phyloP scores from a whole-genome alignment of 2,329 filamentous ascomycete species.

The Exophiala bonariae region DNA sequence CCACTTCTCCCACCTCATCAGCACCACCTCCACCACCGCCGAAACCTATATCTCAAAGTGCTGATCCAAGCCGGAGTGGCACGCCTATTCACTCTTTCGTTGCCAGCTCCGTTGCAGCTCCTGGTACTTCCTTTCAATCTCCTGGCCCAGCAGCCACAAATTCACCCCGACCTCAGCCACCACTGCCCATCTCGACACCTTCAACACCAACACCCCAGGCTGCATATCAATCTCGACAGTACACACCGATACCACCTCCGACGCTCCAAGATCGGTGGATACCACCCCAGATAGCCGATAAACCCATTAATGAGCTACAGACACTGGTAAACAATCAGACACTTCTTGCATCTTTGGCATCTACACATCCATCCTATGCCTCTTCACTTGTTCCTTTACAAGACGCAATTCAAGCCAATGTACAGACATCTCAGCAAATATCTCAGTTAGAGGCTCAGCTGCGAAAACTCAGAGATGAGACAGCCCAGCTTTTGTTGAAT shows the following conservation, averaged over 20 bases:
- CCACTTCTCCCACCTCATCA: slow-evolving; percentile 2
- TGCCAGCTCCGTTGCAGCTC: background rate
- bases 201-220: slow-evolving; percentile 28
- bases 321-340: slow-evolving; percentile 70
- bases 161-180: slow-evolving; percentile 27
- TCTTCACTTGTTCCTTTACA: slow-evolving; percentile 66
- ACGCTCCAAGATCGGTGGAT: slow-evolving; percentile 21
- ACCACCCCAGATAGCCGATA: slow-evolving; percentile 18
- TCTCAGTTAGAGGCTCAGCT: slow-evolving; percentile 49
- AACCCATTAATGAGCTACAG: slow-evolving; percentile 56
- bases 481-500: slow-evolving; percentile 78
- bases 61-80: slow-evolving; percentile 14
- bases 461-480: slow-evolving; percentile 58
- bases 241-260: slow-evolving; percentile 30
- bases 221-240: slow-evolving; percentile 25
- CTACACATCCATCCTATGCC: slow-evolving; percentile 70
- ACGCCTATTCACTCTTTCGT: slow-evolving; percentile 12
- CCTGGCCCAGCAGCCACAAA: slow-evolving; percentile 43
- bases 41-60: slow-evolving; percentile 16
- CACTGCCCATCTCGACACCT: slow-evolving; percentile 45
- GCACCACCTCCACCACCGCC: slow-evolving; percentile 23
- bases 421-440: slow-evolving; percentile 60
- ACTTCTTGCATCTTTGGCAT: slow-evolving; percentile 74
- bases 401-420: slow-evolving; percentile 68
- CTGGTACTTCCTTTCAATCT: background rate